These are phyloP conservation scores for Gardenia jasminoides DNA, from an alignment of 257 asterid genomes.

Conservation along the genomic window DNA sequence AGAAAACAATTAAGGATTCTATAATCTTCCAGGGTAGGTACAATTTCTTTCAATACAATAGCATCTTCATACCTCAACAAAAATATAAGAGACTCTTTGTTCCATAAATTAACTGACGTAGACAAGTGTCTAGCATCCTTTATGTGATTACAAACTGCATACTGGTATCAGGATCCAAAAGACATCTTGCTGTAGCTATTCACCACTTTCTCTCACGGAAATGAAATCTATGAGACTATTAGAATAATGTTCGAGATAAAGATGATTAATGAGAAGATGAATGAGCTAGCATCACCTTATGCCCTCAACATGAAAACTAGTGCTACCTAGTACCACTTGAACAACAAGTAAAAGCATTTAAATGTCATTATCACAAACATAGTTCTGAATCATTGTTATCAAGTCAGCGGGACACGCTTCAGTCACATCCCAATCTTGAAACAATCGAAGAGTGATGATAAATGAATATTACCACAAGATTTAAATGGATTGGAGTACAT, in stretches of 20 bases:
- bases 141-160: not conserved
- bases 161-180: no score
- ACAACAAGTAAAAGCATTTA: not conserved
- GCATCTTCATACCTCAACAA: not conserved
- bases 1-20: not conserved
- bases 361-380: not conserved
- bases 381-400: not conserved
- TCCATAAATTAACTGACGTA: not conserved
- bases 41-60: no score
- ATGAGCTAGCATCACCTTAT: not conserved
- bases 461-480: slow-evolving; percentile 71
- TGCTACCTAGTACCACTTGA: not conserved
- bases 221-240: no score
- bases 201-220: not conserved
- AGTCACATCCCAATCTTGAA: not conserved
- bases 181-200: not conserved
- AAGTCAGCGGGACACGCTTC: not conserved
- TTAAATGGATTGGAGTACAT: slow-evolving; percentile 80
- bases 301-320: not conserved
- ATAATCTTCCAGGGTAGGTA: not conserved
- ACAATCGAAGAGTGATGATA: not conserved
- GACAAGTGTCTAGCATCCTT: not conserved
- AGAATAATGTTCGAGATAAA: not conserved
- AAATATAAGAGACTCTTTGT: not conserved
- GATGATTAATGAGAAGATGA: not conserved